Percentiles rank a stretch among this genome's conserved stretches.
Evolutionary conservation across 2,329 filamentous ascomycete genomes (phyloP).

Genomic region (Lanzia echinophila): DNA sequence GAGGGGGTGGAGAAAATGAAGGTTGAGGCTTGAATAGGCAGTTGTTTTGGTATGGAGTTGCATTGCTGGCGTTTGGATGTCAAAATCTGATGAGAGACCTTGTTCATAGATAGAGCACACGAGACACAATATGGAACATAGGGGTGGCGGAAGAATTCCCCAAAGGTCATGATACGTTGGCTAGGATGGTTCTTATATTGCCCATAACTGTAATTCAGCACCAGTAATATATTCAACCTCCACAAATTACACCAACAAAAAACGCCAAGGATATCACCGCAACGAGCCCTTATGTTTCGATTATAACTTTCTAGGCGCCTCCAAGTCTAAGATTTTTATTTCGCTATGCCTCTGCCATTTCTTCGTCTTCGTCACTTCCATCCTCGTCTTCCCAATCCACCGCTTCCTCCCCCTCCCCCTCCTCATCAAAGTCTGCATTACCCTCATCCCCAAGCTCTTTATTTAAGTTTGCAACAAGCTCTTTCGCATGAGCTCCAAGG

Average conservation of each 20-base stretch:
- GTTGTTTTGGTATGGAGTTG: slow-evolving; percentile 21
- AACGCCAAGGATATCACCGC: slow-evolving; percentile 14
- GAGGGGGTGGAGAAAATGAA: slow-evolving; percentile 66
- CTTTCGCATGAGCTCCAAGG: slow-evolving; percentile 66
- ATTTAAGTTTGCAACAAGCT: slow-evolving; percentile 59
- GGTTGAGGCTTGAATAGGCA: slow-evolving; percentile 43
- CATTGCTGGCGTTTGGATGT: slow-evolving; percentile 25
- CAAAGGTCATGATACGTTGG: background rate
- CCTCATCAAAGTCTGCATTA: slow-evolving; percentile 46
- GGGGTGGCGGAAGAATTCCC: background rate
- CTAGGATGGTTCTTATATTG: background rate
- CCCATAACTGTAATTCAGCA: background rate
- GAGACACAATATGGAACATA: background rate
- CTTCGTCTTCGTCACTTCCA: slow-evolving; percentile 38
- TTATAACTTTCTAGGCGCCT: background rate
- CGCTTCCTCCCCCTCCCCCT: slow-evolving; percentile 38
- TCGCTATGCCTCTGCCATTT: slow-evolving; percentile 47
- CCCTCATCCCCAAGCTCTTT: slow-evolving; percentile 58
- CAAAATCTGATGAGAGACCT: background rate
- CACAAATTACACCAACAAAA: background rate
- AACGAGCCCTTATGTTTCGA: background rate
- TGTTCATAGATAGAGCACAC: background rate
- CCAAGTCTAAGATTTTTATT: background rate
- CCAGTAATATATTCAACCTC: background rate
- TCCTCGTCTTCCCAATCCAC: slow-evolving; percentile 48